Conservation (phyloP, 345 rosid genomes). For the Psidium friedrichsthalianum region DNA sequence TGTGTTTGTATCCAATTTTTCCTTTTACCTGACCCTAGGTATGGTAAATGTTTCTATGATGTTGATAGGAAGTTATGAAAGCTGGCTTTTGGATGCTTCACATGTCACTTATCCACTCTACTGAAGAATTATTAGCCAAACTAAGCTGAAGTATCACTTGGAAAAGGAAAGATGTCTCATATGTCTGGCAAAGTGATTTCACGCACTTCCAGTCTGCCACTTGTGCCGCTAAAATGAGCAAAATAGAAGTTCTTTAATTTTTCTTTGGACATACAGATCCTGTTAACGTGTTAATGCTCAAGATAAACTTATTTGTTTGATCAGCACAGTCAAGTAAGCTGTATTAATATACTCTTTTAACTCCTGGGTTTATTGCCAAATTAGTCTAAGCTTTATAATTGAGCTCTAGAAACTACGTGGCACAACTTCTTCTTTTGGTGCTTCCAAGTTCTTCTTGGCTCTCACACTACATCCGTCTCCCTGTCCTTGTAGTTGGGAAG, state of each 20-base stretch:
- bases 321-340: neutral
- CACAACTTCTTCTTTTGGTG: neutral
- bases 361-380: neutral
- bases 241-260: neutral
- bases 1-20: neutral
- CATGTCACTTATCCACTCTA: neutral
- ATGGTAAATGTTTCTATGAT: neutral
- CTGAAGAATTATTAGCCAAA: neutral
- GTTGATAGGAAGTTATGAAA: neutral
- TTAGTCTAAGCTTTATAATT: neutral
- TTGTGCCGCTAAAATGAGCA: neutral
- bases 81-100: neutral
- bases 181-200: neutral
- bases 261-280: neutral
- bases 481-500: conserved; percentile 47
- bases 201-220: neutral
- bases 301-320: neutral
- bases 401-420: neutral
- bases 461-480: neutral
- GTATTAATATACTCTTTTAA: neutral
- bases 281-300: neutral
- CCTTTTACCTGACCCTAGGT: neutral
- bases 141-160: neutral
- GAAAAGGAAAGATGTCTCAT: neutral
- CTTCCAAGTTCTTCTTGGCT: neutral